Percentiles rank a stretch among this genome's conserved stretches.
These are phyloP conservation scores for Populus deltoides DNA, from an alignment of 345 rosid species.

Conservation along the genomic window DNA sequence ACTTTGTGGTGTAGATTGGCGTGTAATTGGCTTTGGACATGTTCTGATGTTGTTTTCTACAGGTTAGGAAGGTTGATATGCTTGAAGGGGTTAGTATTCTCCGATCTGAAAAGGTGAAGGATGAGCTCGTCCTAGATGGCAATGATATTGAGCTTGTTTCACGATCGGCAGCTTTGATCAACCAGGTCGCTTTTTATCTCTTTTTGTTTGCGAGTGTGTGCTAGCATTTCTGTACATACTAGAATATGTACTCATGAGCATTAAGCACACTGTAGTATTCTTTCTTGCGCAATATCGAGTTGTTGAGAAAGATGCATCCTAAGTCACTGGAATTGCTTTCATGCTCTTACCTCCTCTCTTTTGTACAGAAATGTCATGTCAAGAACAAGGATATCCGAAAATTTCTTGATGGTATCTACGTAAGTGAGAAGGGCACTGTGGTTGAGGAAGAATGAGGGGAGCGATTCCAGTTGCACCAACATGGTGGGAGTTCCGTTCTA, in stretches of 20 bases:
- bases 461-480: background rate
- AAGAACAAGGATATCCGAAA: constrained; percentile 66
- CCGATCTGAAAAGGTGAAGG: constrained; percentile 65
- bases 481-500: background rate
- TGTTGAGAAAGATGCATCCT: too few relatives aligned
- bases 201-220: background rate
- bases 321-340: too few relatives aligned
- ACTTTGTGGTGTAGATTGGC: too few relatives aligned
- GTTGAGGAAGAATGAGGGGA: constrained; percentile 24
- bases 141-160: constrained; percentile 62
- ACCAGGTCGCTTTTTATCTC: constrained; percentile 36
- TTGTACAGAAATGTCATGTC: constrained; percentile 42
- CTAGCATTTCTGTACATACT: background rate
- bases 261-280: too few relatives aligned
- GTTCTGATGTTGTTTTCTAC: background rate
- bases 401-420: constrained; percentile 65
- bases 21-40: too few relatives aligned
- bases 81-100: constrained; percentile 52
- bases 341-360: too few relatives aligned
- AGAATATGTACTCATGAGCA: background rate
- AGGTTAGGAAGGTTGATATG: constrained; percentile 68
- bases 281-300: too few relatives aligned
- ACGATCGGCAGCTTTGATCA: constrained; percentile 55
- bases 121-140: constrained; percentile 58
- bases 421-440: constrained; percentile 54